Evolutionary conservation across 805 yeast genomes (phyloP), one percentile per base, ranked within the genome.

Genomic region (Sugiyamaella smithiae): DNA sequence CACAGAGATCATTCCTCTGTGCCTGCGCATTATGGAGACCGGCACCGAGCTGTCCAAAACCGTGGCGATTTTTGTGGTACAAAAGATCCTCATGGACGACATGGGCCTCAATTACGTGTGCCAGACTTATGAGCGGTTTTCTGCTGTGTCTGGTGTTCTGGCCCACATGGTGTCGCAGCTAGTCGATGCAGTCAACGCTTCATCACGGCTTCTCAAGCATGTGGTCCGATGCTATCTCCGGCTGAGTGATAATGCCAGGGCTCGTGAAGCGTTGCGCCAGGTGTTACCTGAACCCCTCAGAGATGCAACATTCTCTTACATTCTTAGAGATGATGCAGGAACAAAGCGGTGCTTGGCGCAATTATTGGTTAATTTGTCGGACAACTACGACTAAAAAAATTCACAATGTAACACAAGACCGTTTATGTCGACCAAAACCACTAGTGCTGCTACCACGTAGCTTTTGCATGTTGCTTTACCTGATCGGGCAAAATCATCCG

Each of bases 1-100:
- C n/a, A 93, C 99, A 0, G 99, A 91, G 66, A 91, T 93, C 58
- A 95, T 93, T 28, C 99, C 99, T 4, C 70, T 93, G 48, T 93
- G 99, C 65, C 72, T 91, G 51, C 83, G 93, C 59, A 91, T 93
- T 53, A 91, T 91, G 96, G 98, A 91, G 65, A 81, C 90, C 1
- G 88, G 96, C 5, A 85, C 96, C 0, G 99, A 93, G 64, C 75
- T 91, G 45, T 84, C 95, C 43, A 91, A 93, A 63, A 93, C 98
- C 0, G 99, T 91, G 22, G 99, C 99, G 3, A 90, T 91, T 49
- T 91, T 93, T 71, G 91, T 93, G 52, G 85, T 93, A 40, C 97
- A 91, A 64, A 91, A 90, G 67, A 91, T 91, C 48, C 73, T 91
- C 45, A 77, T 89, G 56, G 98, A 93, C 67, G 97, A 91, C 61